Evolutionary conservation across 257 asterid genomes (phyloP).

Genomic region (Anisodus acutangulus): DNA sequence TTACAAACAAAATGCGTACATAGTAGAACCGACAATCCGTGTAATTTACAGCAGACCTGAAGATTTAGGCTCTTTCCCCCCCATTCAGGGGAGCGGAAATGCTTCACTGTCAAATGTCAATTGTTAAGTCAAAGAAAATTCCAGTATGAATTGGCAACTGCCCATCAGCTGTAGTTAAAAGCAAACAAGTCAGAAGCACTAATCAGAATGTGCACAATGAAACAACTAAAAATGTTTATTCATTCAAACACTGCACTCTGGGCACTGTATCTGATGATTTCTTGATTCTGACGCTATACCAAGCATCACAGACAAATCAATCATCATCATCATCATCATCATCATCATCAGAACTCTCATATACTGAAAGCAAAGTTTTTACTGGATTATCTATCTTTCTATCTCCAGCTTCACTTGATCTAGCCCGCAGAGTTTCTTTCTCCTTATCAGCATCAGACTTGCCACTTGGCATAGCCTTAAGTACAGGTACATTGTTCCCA

Average conservation of each 20-base stretch:
- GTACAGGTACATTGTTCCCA: slow-evolving; percentile 33
- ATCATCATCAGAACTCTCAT: slow-evolving; percentile 86
- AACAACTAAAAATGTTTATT: background rate
- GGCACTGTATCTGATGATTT: background rate
- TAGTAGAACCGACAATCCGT: background rate
- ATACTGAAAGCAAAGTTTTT: slow-evolving; percentile 70
- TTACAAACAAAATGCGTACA: background rate
- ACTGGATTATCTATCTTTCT: slow-evolving; percentile 69
- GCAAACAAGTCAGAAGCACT: background rate
- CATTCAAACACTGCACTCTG: background rate
- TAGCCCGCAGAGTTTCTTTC: slow-evolving; percentile 39
- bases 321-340: slow-evolving; percentile 95
- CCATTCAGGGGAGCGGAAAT: background rate
- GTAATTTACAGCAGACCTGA: background rate
- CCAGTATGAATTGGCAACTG: background rate
- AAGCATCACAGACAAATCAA: background rate
- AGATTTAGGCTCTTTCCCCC: background rate
- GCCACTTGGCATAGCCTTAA: slow-evolving; percentile 40
- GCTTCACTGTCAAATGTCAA: background rate
- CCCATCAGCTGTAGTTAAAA: background rate
- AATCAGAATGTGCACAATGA: background rate
- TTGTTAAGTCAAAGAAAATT: background rate
- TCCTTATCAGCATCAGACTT: slow-evolving; percentile 39
- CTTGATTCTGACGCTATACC: background rate
- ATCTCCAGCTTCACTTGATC: slow-evolving; percentile 39